Base-by-base conservation (phyloP, 352 stramenopile species). In the Phytophthora pluvialis region DNA sequence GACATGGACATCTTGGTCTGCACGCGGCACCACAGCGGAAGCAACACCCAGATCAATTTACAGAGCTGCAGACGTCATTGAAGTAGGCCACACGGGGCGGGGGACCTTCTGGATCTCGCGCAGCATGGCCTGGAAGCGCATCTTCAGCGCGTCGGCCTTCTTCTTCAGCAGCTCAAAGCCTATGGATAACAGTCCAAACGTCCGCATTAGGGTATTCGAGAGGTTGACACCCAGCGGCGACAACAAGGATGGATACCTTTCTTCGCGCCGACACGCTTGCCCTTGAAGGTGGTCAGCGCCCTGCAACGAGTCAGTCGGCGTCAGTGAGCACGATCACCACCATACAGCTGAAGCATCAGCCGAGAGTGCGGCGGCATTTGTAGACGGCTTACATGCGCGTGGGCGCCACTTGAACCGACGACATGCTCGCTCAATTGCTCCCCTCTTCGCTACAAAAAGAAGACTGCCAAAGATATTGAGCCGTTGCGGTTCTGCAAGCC, bases 111-210 rank as follows among this genome's bases (percentile, higher is more conserved):
- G 82, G 64, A 95, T 97, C 64, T 95, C 86, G 33, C 83, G 83
- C 39, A 97, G 70, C 78, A 96, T 93, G 49, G 82, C 76, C 63
- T 95, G 86, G 71, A 96, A 97, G n/a, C 94, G 81, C 64, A 98
- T 97, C 87, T 99, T 99, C 21, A 99, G 86, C 9, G 98, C 98
- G 71, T 99, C 98, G 2, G 97, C 97, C 80, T 99, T 99, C 86
- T 99, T 99, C 80, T 96, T 96, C 33, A 96, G 70, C 47, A 96
- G 57, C 55, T 94, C 86, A 75, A 88, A 93, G n/a, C 84, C 84
- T 93, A 60, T 36, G 55, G 28, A 32, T 9, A 57, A 1, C 6
- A 42, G 1, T 29, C n/a, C 9, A 32, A n/a, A 18, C 16, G 12
- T 55, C 16, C 45, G 13, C 12, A 62, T 56, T 52, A 39, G 21